Conservation (phyloP, 2,329 filamentous ascomycete species). For the Aspergillus floridensis region DNA sequence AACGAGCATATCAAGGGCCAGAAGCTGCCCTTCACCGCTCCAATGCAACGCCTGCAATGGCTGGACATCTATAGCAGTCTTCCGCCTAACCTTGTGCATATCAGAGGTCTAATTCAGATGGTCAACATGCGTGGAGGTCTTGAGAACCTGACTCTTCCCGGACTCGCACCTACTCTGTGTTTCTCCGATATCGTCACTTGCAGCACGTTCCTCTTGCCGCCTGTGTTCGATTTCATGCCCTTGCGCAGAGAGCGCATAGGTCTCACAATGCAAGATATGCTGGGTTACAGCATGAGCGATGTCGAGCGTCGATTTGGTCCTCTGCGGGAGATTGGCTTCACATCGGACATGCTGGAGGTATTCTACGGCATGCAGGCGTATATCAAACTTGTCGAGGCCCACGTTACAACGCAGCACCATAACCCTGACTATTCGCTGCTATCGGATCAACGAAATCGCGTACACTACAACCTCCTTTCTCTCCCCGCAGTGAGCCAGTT, state of each 20-base stretch:
- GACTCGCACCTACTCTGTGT: slow-evolving; percentile 38
- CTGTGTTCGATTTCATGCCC: slow-evolving; percentile 29
- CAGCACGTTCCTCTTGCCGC: slow-evolving; percentile 22
- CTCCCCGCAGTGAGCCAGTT: slow-evolving; percentile 28
- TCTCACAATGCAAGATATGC: slow-evolving; percentile 22
- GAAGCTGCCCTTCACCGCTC: slow-evolving; percentile 32
- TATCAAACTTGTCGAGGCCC: slow-evolving; percentile 27
- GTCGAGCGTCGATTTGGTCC: slow-evolving; percentile 26
- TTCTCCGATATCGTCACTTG: slow-evolving; percentile 33
- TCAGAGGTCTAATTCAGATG: slow-evolving; percentile 35
- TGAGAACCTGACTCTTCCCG: slow-evolving; percentile 34
- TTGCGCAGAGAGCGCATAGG: slow-evolving; percentile 20
- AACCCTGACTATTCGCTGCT: slow-evolving; percentile 25
- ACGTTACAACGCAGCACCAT: slow-evolving; percentile 14
- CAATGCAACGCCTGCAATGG: slow-evolving; percentile 37
- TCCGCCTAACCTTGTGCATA: slow-evolving; percentile 35
- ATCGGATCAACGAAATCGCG: slow-evolving; percentile 40
- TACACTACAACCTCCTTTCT: slow-evolving; percentile 37
- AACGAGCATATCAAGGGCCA: slow-evolving; percentile 11
- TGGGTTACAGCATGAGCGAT: slow-evolving; percentile 26
- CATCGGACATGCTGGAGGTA: slow-evolving; percentile 28
- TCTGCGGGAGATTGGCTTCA: slow-evolving; percentile 27
- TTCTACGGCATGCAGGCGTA: slow-evolving; percentile 34
- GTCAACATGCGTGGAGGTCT: slow-evolving; percentile 39
- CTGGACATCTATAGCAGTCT: slow-evolving; percentile 37